Base-by-base conservation (phyloP, 2,329 filamentous ascomycete species). In the Curvularia spicifera region DNA sequence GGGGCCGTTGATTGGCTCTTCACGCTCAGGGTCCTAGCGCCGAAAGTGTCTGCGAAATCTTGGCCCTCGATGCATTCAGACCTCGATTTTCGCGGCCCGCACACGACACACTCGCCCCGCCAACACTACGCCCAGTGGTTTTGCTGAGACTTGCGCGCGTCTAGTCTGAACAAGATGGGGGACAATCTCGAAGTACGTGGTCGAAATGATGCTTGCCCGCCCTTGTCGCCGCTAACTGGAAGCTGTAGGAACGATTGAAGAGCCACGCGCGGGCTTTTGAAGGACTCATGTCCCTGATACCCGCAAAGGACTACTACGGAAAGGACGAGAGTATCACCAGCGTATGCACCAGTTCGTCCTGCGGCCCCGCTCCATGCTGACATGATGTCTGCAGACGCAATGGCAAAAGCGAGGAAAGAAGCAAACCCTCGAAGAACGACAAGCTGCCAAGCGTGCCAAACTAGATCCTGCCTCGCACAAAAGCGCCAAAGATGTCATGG, bases 401-500 rank as follows among this genome's bases (percentile, higher is more conserved):
- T 96, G 93, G 92, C 96, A 92, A 90, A 88, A 89, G 76, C 89
- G 89, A 48, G 55, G 55, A 74, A 96, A 95, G 80, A 98, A 98
- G 82, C 93, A 98, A 80, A 94, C 92, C 50, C 97, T 96, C 76
- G 90, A 77, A 88, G 90, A 66, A 91, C 92, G 55, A 53, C 68
- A 69, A 58, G 71, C 74, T n/a, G 74, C 74, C 40, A 93, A 93
- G 80, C 86, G 89, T 73, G 91, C 90, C 59, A 98, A 97, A 80
- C 85, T 98, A 40, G 91, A 98, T 71, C 93, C 95, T 26, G 91
- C 94, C 66, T 93, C 92, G 72, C 88, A 89, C 65, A 95, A 96
- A 82, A 95, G 88, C 65, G 94, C 93, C 60, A 94, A 96, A 76
- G 93, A 98, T 77, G 87, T 97, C 61, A 89, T 96, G 87, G 92